These are phyloP conservation scores for Trichophyton mentagrophytes DNA, from an alignment of 2,329 filamentous ascomycete species.

Conservation along the genomic window DNA sequence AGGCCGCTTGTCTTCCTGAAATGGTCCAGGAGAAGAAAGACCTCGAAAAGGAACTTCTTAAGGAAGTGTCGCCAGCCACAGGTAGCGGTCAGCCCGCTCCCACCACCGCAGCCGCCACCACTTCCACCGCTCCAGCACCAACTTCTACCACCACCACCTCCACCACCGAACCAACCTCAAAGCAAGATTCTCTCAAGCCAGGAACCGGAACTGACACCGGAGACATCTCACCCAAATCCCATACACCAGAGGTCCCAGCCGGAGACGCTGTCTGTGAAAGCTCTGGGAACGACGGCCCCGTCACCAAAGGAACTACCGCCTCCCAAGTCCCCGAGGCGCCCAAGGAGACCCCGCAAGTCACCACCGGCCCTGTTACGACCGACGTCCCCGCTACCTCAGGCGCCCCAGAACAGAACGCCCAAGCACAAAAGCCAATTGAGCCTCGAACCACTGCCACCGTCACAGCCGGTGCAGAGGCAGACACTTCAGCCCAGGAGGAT, in stretches of 20 bases:
- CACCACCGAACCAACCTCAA: not conserved
- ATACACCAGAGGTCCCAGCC: constrained; percentile 16
- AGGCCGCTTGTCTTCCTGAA: constrained; percentile 55
- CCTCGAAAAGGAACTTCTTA: constrained; percentile 60
- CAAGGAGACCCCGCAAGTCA: constrained; percentile 4
- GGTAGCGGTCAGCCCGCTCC: constrained; percentile 28
- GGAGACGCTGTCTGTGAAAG: not conserved
- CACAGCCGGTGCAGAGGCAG: constrained; percentile 11
- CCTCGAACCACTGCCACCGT: constrained; percentile 14
- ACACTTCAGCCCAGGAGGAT: constrained; percentile 1
- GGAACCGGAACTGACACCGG: constrained; percentile 3
- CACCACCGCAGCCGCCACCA: constrained; percentile 25
- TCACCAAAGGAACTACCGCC: not conserved
- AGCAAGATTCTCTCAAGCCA: constrained; percentile 7
- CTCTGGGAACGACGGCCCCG: constrained; percentile 9
- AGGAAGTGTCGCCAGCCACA: constrained; percentile 29
- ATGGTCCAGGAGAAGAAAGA: constrained; percentile 63
- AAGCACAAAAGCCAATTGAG: constrained; percentile 10
- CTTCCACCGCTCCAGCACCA: constrained; percentile 10
- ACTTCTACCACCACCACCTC: not conserved
- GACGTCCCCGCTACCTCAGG: constrained; percentile 11
- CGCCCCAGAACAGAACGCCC: not conserved
- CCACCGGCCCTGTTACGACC: constrained; percentile 15
- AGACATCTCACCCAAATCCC: constrained; percentile 15
- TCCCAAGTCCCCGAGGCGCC: constrained; percentile 2